Evolutionary conservation across 139 green algal species (phyloP), one percentile per base, ranked within the genome.

Genomic region (Volvox reticuliferus): DNA sequence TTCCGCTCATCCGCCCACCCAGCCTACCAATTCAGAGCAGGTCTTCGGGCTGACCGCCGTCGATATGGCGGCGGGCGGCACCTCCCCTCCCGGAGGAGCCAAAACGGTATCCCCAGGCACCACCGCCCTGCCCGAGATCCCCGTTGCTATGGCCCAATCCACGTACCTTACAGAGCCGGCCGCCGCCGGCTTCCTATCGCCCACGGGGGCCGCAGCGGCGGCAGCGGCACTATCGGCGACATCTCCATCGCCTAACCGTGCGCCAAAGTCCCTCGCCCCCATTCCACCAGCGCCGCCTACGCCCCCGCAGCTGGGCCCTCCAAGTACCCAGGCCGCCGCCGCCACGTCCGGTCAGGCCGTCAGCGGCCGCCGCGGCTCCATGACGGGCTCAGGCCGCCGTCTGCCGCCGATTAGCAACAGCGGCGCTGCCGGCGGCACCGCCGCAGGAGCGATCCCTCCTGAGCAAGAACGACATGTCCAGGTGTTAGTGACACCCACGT

Each of bases 41-140:
- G 35, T 89, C 24, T 89, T 89, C 83, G 67, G 67, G 26, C 83
- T 89, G 36, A 89, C 83, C 2, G 37, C 67, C 24, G 67, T 89
- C 5, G 83, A 89, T 13, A 68, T 81, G 82, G 82, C 63, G 82
- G 33, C 3, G 44, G 5, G 5, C 5, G 9, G 5, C 44, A 55
- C 5, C 62, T 68, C 35, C 33, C 33, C 26, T 21, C 26, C 80
- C n/a, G 28, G 35, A 2, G 65, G 9, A 28, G 65, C 65, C 24
- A 28, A 77, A 12, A 26, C 17, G 36, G 18, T 36, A 26, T 36
- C 77, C 14, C 33, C 33, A 35, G 35, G 35, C 77, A 82, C 78
- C 1, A 68, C 78, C n/a, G 28, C 36, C 12, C 78, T 65, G 37
- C 78, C 78, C 0, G 78, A 84, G 21, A 32, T 84, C 35, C 78